These are phyloP conservation scores for Mycena indigotica DNA, from an alignment of 768 basidiomycete species.

Conservation along the genomic window DNA sequence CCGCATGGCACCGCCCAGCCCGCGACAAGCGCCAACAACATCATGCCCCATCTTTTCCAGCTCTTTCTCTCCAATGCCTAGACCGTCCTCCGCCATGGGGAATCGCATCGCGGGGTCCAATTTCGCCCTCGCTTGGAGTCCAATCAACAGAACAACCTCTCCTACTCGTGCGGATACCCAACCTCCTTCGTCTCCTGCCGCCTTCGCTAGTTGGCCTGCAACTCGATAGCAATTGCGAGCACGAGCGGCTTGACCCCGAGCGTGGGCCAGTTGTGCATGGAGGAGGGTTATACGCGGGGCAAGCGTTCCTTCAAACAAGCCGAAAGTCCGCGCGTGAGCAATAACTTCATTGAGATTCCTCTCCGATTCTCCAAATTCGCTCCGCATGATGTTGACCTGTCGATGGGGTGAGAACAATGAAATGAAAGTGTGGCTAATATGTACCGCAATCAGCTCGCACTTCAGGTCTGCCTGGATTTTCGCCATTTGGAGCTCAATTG, in stretches of 20 bases:
- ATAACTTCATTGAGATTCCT: conserved; percentile 52
- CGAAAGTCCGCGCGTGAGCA: conserved; percentile 60
- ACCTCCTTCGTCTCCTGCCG: conserved; percentile 24
- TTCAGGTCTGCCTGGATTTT: conserved; percentile 71
- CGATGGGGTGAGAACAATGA: no score
- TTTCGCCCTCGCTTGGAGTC: conserved; percentile 34
- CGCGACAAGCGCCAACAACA: conserved; percentile 47
- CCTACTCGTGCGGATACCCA: conserved; percentile 50
- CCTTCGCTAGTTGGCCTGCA: conserved; percentile 52
- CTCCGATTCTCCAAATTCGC: no score
- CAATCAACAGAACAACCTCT: conserved; percentile 52
- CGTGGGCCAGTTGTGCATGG: conserved; percentile 75
- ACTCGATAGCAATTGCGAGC: conserved; percentile 67
- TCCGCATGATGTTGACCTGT: no score
- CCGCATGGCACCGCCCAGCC: conserved; percentile 55
- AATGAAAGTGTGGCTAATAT: no score
- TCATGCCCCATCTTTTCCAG: conserved; percentile 36
- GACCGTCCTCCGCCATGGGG: conserved; percentile 22
- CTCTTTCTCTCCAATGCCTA: conserved; percentile 30
- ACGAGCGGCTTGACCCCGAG: conserved; percentile 51
- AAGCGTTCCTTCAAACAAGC: conserved; percentile 54
- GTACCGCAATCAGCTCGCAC: conserved; percentile 68
- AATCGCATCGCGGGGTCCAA: conserved; percentile 10
- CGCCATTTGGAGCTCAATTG: conserved; percentile 51
- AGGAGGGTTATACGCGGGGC: conserved; percentile 66